Evolutionary conservation across 2,329 filamentous ascomycete species (phyloP), one percentile per base, ranked within the genome.

Genomic region (Pseudogymnoascus sp.): DNA sequence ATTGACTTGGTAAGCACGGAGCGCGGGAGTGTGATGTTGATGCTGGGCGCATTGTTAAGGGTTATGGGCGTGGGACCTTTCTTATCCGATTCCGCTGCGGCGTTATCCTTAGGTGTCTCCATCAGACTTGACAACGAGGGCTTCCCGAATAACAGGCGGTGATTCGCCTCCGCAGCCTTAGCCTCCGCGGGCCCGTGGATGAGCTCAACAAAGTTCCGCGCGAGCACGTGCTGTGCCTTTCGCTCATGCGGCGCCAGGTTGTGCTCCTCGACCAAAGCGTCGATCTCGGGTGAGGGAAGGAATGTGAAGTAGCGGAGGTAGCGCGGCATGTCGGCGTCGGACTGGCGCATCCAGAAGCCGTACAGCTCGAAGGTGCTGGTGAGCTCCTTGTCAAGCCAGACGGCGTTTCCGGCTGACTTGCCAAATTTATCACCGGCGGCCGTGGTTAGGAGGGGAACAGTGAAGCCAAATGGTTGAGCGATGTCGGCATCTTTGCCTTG

Each of bases 251-350:
- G 89, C 63, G 92, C 82, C 28, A 79, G 66, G 7, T 75, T 76
- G 68, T 97, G 92, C 66, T 87, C 74, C 33, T 78, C 73, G 83
- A 97, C 89, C 61, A 90, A 74, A 12, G 78, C 70, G 2, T 80
- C 72, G 67, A 99, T 95, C n/a, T 84, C 74, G 6, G 80, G 71
- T 1, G 90, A 69, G 0, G 93, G 89, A 38, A 96, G 75, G 73
- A 99, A 96, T 0, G 94, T 99, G 73, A 99, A 92, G 21, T 96
- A 83, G 72, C 90, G 93, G 42, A 99, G 80, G 66, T 96, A 88
- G 33, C 80, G 82, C 74, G 92, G 89, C 3, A 97, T 85, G 62
- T 95, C 89, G 8, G 83, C 83, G 71, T 99, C 94, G 0, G 92
- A 80, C 0, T 89, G 87, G 60, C 91, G 85, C 67, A 97, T 80